These are phyloP conservation scores for Fonticula alba DNA, from an alignment of 78 protist species.

Conservation along the genomic window DNA sequence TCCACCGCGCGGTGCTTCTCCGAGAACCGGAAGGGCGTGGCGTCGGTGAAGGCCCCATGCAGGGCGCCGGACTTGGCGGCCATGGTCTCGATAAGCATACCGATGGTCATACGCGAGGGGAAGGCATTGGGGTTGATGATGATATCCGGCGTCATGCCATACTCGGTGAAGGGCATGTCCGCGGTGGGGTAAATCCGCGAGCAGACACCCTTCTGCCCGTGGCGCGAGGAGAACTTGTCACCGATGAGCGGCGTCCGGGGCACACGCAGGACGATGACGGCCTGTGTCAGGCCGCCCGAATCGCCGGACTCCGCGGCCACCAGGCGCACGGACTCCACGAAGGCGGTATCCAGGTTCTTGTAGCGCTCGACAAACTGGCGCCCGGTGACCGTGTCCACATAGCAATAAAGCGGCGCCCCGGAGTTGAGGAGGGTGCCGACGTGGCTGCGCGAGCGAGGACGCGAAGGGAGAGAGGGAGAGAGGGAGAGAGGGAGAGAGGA, in stretches of 20 bases:
- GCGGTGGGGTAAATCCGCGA: constrained; percentile 41
- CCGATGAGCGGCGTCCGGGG: constrained; percentile 71
- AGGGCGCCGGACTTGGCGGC: constrained; percentile 79
- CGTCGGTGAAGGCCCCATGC: constrained; percentile 74
- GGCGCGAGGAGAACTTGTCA: constrained; percentile 91
- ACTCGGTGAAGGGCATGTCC: constrained; percentile 96
- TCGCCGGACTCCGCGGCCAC: no score
- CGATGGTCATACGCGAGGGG: constrained; percentile 99
- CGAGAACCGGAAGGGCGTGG: constrained; percentile 68
- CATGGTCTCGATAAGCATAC: constrained; percentile 88
- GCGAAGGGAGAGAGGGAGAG: neutral
- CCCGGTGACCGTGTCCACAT: constrained; percentile 6
- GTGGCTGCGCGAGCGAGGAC: neutral
- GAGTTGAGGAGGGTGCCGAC: constrained; percentile 31
- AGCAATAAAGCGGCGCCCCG: constrained; percentile 27
- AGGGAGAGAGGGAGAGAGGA: neutral
- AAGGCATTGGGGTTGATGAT: constrained; percentile 98
- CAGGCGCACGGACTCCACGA: constrained; percentile 4
- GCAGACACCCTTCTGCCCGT: constrained; percentile 87
- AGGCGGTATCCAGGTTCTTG: constrained; percentile 14
- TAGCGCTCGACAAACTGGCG: neutral
- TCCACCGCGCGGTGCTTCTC: constrained; percentile 64
- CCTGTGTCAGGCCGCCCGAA: no score
- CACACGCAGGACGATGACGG: constrained; percentile 14
- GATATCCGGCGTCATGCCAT: constrained; percentile 86